Conservation (phyloP, 345 rosid species). For the Boechera retrofracta region DNA sequence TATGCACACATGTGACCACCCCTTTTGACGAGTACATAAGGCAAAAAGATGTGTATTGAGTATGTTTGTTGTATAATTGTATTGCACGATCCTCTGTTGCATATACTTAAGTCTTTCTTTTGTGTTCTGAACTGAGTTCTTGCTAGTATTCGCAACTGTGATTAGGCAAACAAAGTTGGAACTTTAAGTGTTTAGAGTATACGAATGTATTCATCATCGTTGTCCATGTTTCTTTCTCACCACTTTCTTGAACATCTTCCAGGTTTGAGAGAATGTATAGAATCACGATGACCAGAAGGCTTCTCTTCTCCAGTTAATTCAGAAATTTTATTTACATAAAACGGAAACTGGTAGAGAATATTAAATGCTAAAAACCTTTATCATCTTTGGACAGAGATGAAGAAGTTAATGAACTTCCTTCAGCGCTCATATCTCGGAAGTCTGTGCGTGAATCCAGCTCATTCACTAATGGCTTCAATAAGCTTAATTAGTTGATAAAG, state of each 20-base stretch:
- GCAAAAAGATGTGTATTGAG: slow-evolving; percentile 25
- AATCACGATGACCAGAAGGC: neutral
- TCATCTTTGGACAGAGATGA: neutral
- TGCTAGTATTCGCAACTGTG: slow-evolving; percentile 2
- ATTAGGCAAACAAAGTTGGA: neutral
- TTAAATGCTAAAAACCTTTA: neutral
- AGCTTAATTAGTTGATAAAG: neutral
- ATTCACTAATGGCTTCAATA: neutral
- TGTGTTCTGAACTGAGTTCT: slow-evolving; percentile 2
- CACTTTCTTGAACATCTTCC: neutral
- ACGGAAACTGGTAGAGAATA: neutral
- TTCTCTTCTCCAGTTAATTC: neutral
- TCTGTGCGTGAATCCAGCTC: neutral
- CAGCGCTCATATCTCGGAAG: neutral
- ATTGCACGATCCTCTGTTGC: slow-evolving; percentile 19
- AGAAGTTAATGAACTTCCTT: slow-evolving; percentile 1
- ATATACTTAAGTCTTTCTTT: neutral
- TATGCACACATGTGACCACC: slow-evolving; percentile 33
- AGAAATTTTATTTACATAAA: neutral
- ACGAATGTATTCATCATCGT: neutral
- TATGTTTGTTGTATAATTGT: slow-evolving; percentile 36
- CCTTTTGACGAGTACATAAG: slow-evolving; percentile 37
- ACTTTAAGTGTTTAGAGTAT: neutral
- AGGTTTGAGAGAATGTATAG: neutral
- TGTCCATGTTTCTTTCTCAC: neutral